These are phyloP conservation scores for Trichoderma cornu-damae DNA, from an alignment of 2,329 filamentous ascomycete species.

Conservation along the genomic window DNA sequence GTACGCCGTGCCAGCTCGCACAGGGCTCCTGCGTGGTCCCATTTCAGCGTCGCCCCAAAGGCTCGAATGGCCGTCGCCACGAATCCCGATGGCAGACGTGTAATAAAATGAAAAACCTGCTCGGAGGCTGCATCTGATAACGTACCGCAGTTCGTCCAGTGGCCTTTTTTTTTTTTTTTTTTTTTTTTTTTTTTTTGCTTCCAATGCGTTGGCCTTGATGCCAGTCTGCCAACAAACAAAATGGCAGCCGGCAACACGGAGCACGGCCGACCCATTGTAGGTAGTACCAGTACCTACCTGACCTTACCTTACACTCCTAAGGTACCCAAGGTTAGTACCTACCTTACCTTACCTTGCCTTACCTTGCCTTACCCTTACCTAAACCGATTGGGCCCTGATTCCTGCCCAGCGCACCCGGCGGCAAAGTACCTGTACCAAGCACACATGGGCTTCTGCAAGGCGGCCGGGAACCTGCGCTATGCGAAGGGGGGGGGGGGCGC, in stretches of 20 bases:
- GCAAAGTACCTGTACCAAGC: not conserved
- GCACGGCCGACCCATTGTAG: too few species aligned
- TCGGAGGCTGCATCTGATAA: not conserved
- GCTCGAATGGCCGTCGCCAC: conserved; percentile 1
- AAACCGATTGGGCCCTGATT: not conserved
- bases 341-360: not conserved
- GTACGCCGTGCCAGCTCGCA: not conserved
- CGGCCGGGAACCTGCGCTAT: conserved; percentile 7
- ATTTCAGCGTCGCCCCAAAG: conserved; percentile 21
- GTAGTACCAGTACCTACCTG: too few species aligned
- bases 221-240: too few species aligned
- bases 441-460: too few species aligned
- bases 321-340: too few species aligned
- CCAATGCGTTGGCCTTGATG: too few species aligned
- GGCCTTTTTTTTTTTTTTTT: too few species aligned
- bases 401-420: not conserved
- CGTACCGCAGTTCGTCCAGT: not conserved
- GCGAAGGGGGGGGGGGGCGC: too few species aligned
- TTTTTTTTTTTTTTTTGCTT: too few species aligned
- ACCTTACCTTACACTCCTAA: too few species aligned
- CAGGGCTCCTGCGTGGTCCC: conserved; percentile 19
- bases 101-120: too few species aligned
- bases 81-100: not conserved
- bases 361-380: not conserved
- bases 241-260: too few species aligned